Base-by-base conservation (phyloP, 192 early-diverging fungal species). In the Coemansia sp. region DNA sequence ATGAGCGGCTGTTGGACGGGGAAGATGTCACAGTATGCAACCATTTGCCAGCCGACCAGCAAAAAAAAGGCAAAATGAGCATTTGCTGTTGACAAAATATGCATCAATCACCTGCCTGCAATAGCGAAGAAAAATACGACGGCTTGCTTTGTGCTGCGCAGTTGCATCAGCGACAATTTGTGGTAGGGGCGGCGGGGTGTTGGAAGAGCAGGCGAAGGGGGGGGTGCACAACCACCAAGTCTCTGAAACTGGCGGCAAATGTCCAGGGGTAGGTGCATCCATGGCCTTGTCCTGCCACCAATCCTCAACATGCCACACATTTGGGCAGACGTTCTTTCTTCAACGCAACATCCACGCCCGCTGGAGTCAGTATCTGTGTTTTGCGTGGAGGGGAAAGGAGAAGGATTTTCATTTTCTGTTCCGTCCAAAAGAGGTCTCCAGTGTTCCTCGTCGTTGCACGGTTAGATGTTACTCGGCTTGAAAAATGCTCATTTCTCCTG, bases 381-480 rank as follows among this genome's bases (percentile, higher is more conserved):
- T 39, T 39, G 38, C 10, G 6, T 41, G 5, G 39, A 41, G 12
- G 39, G 9, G 39, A 41, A 5, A 41, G 1, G 39, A 5, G 12
- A 6, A 41, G 12, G 39, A 14, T 41, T 41, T n/a, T n/a, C 48
- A 18, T 49, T 4, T 20, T 48, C 46, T 48, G 20, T 41, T 41
- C 16, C 20, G 20, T 49, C 48, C n/a, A 49, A 20, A 18, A 49
- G 4, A 49, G 30, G 30, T 30, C n/a, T 30, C n/a, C 39, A 41
- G 12, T 14, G 39, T 5, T 14, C 6, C 12, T 8, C 6, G 7
- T 14, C 51, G 23, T 53, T 53, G 24, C 51, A 26, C 21, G 51
- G 51, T 53, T 53, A 53, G 51, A 53, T 53, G 51, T 53, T 53
- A 46, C 44, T 46, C 44, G 16, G 44, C 44, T 46, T 41, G 1